Evolutionary conservation across 2,329 filamentous ascomycete genomes (phyloP), one percentile per base, ranked within the genome.

Genomic region (Chaetomium strumarium): DNA sequence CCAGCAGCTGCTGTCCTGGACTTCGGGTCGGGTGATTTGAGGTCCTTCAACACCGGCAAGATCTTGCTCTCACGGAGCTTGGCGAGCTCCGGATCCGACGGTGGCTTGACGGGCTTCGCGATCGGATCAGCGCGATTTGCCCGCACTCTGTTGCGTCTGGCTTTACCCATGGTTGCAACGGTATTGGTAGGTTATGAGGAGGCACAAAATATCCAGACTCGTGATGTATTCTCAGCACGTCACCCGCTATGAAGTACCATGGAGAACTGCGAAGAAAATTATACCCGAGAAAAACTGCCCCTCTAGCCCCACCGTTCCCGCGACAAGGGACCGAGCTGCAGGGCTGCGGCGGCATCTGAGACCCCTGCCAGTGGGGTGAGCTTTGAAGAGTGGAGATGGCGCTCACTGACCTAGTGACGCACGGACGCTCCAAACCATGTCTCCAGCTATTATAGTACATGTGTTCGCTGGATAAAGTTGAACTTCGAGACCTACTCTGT

Each of bases 61-160:
- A 87, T 82, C 66, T 78, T 79, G 67, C 75, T 71, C 56, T 85
- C 81, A 33, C 83, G 75, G 40, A 87, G 74, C 12, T 80, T 79
- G 19, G 79, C 77, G 50, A 85, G 75, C 64, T 83, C 80, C 7
- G 83, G 81, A 62, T 85, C 82, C 2, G 80, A 70, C 5, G 80
- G 81, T 17, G 78, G 78, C 63, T 84, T 85, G 64, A 79, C 69
- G 17, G 75, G 65, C 64, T 82, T 84, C 52, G 74, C 68, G 47
- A 82, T 73, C 54, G 81, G 80, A 62, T 83, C 75, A 51, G 74
- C 68, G 49, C 80, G 76, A 56, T 73, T 71, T 44, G 69, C 70
- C 58, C 73, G 75, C 57, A 68, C 73, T 57, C 77, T 72, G 63
- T 75, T 79, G 53, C 77, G 74, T 37, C 80, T 74, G 29, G 80